Evolutionary conservation across 768 basidiomycete species (phyloP), one percentile per base, ranked within the genome.

Genomic region (Erythrobasidium yunnanense): DNA sequence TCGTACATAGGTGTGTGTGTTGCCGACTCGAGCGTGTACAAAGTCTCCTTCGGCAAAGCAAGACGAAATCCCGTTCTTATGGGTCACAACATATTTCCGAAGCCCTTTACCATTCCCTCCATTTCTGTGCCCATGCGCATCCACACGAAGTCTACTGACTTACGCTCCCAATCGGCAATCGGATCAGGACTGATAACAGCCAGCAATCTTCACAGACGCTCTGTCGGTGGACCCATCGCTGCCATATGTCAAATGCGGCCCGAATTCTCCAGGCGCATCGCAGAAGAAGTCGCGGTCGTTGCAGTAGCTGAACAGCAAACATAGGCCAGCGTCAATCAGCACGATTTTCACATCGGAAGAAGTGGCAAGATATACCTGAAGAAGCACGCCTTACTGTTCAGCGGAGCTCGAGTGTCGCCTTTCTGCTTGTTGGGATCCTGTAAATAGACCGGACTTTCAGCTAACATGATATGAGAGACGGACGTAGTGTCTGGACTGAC

Each of bases 231-330:
- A 58, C 18, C 62, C 66, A n/a, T 66, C 66, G 15, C 32, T 27
- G 29, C 27, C 29, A 27, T 65, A 66, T 17, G 65, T 54, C 17
- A 66, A 27, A 34, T 66, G 65, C 23, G 65, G 54, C 15, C 3
- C 17, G 34, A 66, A 8, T 6, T 35, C 42, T 23, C n/a, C 42
- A 55, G 33, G 33, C 25, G 33, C 54, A 11, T 22, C 54, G 65
- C 65, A 66, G 34, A 66, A 66, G 34, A 54, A 23, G 30, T 56
- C 65, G 38, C 65, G 30, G n/a, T 15, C n/a, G 25, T 42, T 54
- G 38, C 52, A 65, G 50, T 35, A 34, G 54, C 35, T 56, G 54
- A 4, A 50, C 33, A n/a, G 35, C 20, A 7, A 23, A 27, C 32
- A 18, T 20, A 50, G 50, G 23, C 23, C 22, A 27, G 6, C 11